Evolutionary conservation across 495 filamentous ascomycete genomes (phyloP).

Genomic region (Penicillium desertorum): DNA sequence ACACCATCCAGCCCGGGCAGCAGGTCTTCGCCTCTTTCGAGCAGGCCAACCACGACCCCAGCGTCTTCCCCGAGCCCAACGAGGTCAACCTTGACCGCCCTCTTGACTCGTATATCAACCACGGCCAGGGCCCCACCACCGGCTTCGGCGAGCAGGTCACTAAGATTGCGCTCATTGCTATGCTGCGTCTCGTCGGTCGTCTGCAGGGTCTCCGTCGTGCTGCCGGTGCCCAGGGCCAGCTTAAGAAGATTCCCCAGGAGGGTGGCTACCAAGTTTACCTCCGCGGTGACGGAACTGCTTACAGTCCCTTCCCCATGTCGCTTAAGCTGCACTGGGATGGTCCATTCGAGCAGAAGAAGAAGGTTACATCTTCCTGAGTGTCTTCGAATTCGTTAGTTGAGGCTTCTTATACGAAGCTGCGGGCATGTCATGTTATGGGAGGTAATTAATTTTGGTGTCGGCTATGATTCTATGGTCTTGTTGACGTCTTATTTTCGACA

Average conservation of each 20-base stretch:
- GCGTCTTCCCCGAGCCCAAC: conserved; percentile 66
- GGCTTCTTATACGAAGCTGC: not conserved
- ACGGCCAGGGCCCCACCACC: conserved; percentile 60
- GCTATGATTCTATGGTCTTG: conserved; percentile 5
- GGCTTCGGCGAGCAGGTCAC: conserved; percentile 62
- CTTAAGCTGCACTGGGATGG: conserved; percentile 37
- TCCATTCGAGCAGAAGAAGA: conserved; percentile 14
- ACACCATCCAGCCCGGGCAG: conserved; percentile 52
- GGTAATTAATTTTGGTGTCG: conserved; percentile 3
- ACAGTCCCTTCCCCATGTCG: conserved; percentile 70
- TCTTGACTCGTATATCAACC: conserved; percentile 66
- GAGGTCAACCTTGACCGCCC: conserved; percentile 66
- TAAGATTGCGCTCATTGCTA: conserved; percentile 62
- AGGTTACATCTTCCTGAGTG: conserved; percentile 3
- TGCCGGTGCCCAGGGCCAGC: conserved; percentile 63
- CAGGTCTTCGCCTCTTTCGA: conserved; percentile 49
- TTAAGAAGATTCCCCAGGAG: conserved; percentile 66
- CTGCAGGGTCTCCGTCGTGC: conserved; percentile 65
- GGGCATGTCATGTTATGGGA: not conserved
- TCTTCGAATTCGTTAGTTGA: not conserved
- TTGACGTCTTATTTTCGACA: conserved; percentile 9
- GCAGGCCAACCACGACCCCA: conserved; percentile 57
- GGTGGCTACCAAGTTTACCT: conserved; percentile 68
- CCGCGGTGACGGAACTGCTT: conserved; percentile 68
- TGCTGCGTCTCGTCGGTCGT: conserved; percentile 59